Conservation (phyloP, 805 yeast genomes). For the Sugiyamaella smithiae region DNA sequence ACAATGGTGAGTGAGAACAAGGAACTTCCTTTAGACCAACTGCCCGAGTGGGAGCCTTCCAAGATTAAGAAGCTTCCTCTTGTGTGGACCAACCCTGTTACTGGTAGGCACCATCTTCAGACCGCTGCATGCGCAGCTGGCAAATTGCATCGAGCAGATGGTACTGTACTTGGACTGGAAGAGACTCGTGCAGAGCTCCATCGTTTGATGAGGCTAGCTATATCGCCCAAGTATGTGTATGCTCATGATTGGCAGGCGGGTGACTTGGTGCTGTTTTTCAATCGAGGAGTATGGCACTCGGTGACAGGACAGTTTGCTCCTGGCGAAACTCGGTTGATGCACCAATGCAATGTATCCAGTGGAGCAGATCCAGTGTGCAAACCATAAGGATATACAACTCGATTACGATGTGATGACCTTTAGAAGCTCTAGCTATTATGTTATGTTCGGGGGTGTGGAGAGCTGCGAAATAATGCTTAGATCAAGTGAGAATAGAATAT, state of each 20-base stretch:
- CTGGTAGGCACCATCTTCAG: slow-evolving; percentile 78
- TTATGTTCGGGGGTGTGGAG: background rate
- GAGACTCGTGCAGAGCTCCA: slow-evolving; percentile 74
- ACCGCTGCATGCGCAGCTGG: slow-evolving; percentile 86
- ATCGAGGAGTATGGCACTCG: slow-evolving; percentile 88
- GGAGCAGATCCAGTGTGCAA: slow-evolving; percentile 58
- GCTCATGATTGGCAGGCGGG: slow-evolving; percentile 83
- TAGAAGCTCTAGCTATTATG: too few species aligned
- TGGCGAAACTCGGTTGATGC: slow-evolving; percentile 83
- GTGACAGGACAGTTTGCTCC: slow-evolving; percentile 84
- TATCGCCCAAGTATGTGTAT: slow-evolving; percentile 67
- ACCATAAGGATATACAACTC: slow-evolving; percentile 5
- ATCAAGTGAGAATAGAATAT: background rate
- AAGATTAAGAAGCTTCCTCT: slow-evolving; percentile 77
- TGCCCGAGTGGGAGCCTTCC: slow-evolving; percentile 80
- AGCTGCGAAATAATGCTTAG: background rate
- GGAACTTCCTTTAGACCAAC: slow-evolving; percentile 60
- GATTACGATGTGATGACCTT: too few species aligned
- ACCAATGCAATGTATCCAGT: slow-evolving; percentile 89
- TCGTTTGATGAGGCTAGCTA: slow-evolving; percentile 80
- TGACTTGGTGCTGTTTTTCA: slow-evolving; percentile 80
- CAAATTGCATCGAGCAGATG: slow-evolving; percentile 55
- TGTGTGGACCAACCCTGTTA: slow-evolving; percentile 91
- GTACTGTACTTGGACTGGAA: slow-evolving; percentile 59
- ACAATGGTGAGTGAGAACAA: slow-evolving; percentile 81